phyloP scores from a whole-genome alignment of 2,329 filamentous ascomycete species.

The Colletotrichum chrysophilum region DNA sequence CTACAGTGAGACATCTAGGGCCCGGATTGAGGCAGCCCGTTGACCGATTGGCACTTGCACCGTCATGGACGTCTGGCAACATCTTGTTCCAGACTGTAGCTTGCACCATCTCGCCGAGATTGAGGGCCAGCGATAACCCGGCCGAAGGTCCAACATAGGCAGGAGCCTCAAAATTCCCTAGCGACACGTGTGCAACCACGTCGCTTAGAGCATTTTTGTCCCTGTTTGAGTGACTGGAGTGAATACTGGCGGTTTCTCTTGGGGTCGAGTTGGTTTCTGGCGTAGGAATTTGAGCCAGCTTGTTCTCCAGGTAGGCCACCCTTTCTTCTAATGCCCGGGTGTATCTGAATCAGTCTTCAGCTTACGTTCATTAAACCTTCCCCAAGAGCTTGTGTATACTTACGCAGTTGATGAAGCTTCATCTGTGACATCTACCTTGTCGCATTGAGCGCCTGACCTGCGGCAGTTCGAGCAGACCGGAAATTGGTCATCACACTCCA shows the following conservation, averaged over 20 bases:
- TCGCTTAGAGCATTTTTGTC: conserved; percentile 37
- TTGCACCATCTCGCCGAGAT: conserved; percentile 58
- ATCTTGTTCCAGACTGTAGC: conserved; percentile 59
- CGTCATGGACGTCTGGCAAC: conserved; percentile 29
- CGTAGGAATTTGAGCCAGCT: conserved; percentile 22
- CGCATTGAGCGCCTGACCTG: conserved; percentile 44
- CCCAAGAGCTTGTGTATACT: not conserved
- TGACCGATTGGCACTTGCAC: conserved; percentile 5
- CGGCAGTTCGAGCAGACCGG: conserved; percentile 49
- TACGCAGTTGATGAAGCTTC: conserved; percentile 10
- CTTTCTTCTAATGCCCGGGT: conserved; percentile 46
- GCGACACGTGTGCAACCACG: conserved; percentile 53
- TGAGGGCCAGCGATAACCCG: conserved; percentile 51
- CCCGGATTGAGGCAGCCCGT: not conserved
- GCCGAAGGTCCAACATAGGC: conserved; percentile 50
- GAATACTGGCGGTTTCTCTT: not conserved
- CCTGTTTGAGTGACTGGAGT: not conserved
- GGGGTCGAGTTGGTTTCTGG: not conserved
- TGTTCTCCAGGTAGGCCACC: conserved; percentile 43
- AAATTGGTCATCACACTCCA: conserved; percentile 48
- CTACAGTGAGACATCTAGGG: conserved; percentile 32
- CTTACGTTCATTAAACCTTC: not conserved
- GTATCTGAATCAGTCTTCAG: conserved; percentile 33
- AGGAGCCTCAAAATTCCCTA: conserved; percentile 48
- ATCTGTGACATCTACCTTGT: conserved; percentile 45